Base-by-base conservation (phyloP, 2,329 filamentous ascomycete genomes). In the Bimuria novae-zelandiae region DNA sequence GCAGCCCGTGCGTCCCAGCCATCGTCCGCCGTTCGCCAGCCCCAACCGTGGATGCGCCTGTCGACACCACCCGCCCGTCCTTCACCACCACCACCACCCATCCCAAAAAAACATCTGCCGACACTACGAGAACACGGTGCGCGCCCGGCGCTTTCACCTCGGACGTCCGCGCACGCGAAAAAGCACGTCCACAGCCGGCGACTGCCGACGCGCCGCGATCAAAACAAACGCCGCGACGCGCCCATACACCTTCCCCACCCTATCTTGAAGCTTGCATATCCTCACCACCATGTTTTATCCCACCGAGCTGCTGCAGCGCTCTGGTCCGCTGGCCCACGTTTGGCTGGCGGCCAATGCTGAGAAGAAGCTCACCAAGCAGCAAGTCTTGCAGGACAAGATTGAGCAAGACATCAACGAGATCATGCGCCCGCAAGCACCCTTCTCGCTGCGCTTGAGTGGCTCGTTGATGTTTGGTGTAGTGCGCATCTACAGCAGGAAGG, bases 321-420 rank as follows among this genome's bases (percentile, higher is more conserved):
- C 91, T 67, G 94, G 94, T 80, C 93, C 94, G 70, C 79, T 99
- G 81, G 94, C 94, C 77, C 90, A 92, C 72, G 92, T 97, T 79
- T 99, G 94, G 94, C 85, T 97, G 57, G 96, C 94, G 27, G 92
- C 94, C 79, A 99, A 97, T 77, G 83, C 97, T 61, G 94, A 97
- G 84, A 92, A 93, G 81, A 99, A 97, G 80, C 86, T 99, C 55
- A 96, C 92, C 64, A 99, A 99, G 79, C 92, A 91, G 59, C 92
- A 97, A 69, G 94, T 97, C 63, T 76, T 99, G 60, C 91, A 96
- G 72, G 93, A 92, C 54, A 95, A 96, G 77, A 89, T 99, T 64
- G 89, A 93, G 67, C 90, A 92, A 78, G 96, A 92, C 75, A 92
- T 99, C 61, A 89, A 91, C 74, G 91, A 92, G 63, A 99, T 99